Conservation (phyloP, 768 basidiomycete species). For the Tephrocybe sp. region DNA sequence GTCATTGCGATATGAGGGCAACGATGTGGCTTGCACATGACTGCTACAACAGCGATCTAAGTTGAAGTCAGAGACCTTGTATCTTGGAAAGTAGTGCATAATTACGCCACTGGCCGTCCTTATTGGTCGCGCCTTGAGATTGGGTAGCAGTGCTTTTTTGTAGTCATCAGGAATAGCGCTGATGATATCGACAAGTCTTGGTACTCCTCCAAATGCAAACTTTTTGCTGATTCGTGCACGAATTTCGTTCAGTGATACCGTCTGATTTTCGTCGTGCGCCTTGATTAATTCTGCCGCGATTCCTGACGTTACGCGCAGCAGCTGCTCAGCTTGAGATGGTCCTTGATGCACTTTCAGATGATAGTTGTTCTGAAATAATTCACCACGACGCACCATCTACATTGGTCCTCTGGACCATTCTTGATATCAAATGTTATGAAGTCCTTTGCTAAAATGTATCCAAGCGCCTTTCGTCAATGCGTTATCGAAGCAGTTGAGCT, state of each 20-base stretch:
- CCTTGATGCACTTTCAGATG: slow-evolving; percentile 31
- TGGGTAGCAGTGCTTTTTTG: slow-evolving; percentile 87
- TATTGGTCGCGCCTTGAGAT: slow-evolving; percentile 89
- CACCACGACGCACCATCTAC: slow-evolving; percentile 10
- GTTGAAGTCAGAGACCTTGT: neutral
- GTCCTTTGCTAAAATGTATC: no score
- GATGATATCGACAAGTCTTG: slow-evolving; percentile 95
- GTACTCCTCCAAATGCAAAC: slow-evolving; percentile 80
- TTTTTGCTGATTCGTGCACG: slow-evolving; percentile 90
- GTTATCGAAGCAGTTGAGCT: neutral
- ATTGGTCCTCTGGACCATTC: slow-evolving; percentile 16
- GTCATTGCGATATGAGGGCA: slow-evolving; percentile 99
- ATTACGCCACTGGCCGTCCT: slow-evolving; percentile 93
- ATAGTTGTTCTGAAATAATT: neutral
- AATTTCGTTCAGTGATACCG: slow-evolving; percentile 84
- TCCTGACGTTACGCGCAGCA: slow-evolving; percentile 88
- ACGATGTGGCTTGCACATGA: slow-evolving; percentile 99
- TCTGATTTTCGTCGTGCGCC: slow-evolving; percentile 73
- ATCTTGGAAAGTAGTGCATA: slow-evolving; percentile 12
- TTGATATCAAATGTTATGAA: neutral
- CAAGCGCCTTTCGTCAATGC: no score
- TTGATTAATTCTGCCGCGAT: slow-evolving; percentile 94
- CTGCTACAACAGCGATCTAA: slow-evolving; percentile 96
- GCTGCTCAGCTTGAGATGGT: slow-evolving; percentile 85
- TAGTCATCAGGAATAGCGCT: slow-evolving; percentile 98